Percentiles rank a stretch among this genome's conserved stretches.
Evolutionary conservation across 352 stramenopile genomes (phyloP).

Genomic region (Phytophthora fragariae): DNA sequence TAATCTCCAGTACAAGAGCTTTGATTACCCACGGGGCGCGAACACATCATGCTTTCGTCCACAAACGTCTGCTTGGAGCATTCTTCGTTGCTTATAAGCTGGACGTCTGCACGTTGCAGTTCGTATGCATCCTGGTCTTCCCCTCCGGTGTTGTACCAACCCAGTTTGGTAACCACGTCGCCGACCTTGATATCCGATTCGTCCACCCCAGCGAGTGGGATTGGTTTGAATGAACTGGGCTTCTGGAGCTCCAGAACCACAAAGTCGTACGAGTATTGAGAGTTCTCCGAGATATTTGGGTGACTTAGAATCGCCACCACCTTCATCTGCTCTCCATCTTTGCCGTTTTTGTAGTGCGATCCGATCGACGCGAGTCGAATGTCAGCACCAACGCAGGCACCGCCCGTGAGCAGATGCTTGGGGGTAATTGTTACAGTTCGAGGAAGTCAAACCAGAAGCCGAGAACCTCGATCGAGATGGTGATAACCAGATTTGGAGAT

Average conservation of each 20-base stretch:
- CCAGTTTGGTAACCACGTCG: constrained; percentile 33
- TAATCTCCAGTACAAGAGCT: constrained; percentile 65
- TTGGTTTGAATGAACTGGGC: constrained; percentile 37
- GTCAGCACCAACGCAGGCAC: neutral
- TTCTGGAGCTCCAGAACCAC: constrained; percentile 48
- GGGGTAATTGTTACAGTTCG: too few relatives aligned
- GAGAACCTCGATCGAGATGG: too few relatives aligned
- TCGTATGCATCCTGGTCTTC: constrained; percentile 19
- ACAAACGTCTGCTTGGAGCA: constrained; percentile 40
- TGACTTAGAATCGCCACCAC: constrained; percentile 22
- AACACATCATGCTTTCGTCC: constrained; percentile 54
- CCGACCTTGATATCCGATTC: constrained; percentile 37
- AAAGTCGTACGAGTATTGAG: constrained; percentile 43
- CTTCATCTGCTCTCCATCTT: constrained; percentile 35
- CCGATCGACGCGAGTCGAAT: constrained; percentile 24
- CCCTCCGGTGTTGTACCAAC: constrained; percentile 40
- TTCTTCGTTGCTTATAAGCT: constrained; percentile 43
- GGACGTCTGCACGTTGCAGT: constrained; percentile 43
- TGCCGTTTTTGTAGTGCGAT: constrained; percentile 27
- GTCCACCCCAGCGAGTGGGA: constrained; percentile 30
- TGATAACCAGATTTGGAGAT: too few relatives aligned
- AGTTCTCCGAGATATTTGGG: constrained; percentile 10
- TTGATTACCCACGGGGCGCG: constrained; percentile 25
- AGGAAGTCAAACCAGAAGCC: too few relatives aligned
- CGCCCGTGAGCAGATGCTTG: constrained; percentile 20